Conservation (phyloP, 495 filamentous ascomycete species). For the Pseudoneurospora amorphoporcata region DNA sequence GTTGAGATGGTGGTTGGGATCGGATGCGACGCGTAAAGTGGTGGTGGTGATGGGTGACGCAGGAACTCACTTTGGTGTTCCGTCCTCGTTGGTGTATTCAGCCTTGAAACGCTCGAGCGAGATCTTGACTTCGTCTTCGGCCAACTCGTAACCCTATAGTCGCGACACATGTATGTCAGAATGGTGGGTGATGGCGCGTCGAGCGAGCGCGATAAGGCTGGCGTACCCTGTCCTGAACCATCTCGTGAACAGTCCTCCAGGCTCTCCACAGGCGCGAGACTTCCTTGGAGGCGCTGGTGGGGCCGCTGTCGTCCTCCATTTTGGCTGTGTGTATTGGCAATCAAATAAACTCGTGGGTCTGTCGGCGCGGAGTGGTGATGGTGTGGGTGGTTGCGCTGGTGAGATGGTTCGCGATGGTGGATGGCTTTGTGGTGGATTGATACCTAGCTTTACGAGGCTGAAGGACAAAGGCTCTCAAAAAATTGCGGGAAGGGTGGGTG, state of each 20-base stretch:
- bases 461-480: constrained; percentile 10
- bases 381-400: not conserved
- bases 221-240: constrained; percentile 71
- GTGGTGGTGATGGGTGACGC: not conserved
- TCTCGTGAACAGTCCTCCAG: constrained; percentile 78
- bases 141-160: constrained; percentile 75
- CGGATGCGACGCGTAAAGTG: not conserved
- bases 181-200: not conserved
- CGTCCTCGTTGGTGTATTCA: constrained; percentile 57
- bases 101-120: constrained; percentile 62
- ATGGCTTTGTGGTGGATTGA: not conserved
- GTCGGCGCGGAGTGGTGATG: constrained; percentile 4
- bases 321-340: not conserved
- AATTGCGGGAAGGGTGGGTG: constrained; percentile 7
- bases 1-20: constrained; percentile 14
- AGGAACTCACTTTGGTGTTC: constrained; percentile 55
- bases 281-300: constrained; percentile 42
- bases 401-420: not conserved
- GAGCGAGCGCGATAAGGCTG: not conserved
- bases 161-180: not conserved
- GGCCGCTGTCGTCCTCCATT: constrained; percentile 46
- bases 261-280: constrained; percentile 76
- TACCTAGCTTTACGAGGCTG: constrained; percentile 5
- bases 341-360: not conserved
- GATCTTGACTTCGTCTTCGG: constrained; percentile 79